Conservation (phyloP, 2,329 filamentous ascomycete species). For the Lachnellula occidentalis region DNA sequence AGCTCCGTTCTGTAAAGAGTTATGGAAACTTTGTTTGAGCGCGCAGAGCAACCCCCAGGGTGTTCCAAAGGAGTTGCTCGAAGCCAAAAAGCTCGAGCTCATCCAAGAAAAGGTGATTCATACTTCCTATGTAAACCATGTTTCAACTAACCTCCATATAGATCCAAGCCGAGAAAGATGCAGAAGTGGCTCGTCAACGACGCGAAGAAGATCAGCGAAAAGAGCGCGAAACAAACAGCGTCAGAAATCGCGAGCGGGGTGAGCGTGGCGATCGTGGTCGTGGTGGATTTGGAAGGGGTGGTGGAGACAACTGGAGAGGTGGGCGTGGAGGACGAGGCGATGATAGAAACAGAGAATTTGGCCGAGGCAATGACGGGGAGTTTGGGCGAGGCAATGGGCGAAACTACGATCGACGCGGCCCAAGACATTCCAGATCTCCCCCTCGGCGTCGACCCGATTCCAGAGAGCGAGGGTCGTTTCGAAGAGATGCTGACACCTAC, state of each 20-base stretch:
- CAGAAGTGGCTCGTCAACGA: slow-evolving; percentile 66
- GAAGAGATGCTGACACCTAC: slow-evolving; percentile 30
- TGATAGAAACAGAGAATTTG: slow-evolving; percentile 40
- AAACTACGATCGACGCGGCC: slow-evolving; percentile 36
- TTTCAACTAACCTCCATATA: slow-evolving; percentile 33
- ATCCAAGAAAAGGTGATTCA: slow-evolving; percentile 81
- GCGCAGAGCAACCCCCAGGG: slow-evolving; percentile 84
- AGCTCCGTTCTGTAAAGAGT: slow-evolving; percentile 79
- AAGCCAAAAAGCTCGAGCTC: slow-evolving; percentile 92
- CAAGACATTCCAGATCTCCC: slow-evolving; percentile 38
- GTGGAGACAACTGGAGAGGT: slow-evolving; percentile 41
- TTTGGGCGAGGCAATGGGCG: slow-evolving; percentile 16
- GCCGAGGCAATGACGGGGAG: slow-evolving; percentile 31
- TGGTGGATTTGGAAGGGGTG: slow-evolving; percentile 37
- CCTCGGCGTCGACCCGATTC: slow-evolving; percentile 34
- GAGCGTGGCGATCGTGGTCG: slow-evolving; percentile 44
- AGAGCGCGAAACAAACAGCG: slow-evolving; percentile 63
- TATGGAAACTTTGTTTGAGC: slow-evolving; percentile 89
- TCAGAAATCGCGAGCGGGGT: slow-evolving; percentile 60
- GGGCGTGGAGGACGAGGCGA: slow-evolving; percentile 40
- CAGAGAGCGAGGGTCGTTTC: slow-evolving; percentile 32
- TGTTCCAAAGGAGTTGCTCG: slow-evolving; percentile 87
- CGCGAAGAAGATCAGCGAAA: slow-evolving; percentile 67
- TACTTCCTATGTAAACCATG: not conserved
- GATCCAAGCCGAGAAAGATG: slow-evolving; percentile 78